Evolutionary conservation across 805 yeast genomes (phyloP), one percentile per base, ranked within the genome.

Genomic region (Kuraishia piskuri): DNA sequence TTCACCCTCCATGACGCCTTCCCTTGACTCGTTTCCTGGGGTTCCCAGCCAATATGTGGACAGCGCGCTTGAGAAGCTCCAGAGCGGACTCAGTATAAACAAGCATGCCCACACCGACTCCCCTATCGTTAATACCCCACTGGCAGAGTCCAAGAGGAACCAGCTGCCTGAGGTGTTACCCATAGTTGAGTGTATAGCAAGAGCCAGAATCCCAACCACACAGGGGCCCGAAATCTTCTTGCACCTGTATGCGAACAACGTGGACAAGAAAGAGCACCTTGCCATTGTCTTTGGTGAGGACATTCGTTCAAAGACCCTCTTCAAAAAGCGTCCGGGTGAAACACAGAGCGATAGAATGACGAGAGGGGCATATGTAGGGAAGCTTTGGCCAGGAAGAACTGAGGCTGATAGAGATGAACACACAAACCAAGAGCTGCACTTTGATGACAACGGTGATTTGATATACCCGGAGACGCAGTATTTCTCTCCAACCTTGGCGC

Each of bases 271-370:
- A 67, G 99, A 94, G 69, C 99, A 94, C 69, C 71, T 94, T 62
- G 99, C 99, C 5, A 92, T 94, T 55, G 99, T 94, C 3, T 92
- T 94, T 71, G 97, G 98, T 9, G 96, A 90, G 63, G 86, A 87
- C 59, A 85, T 94, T 52, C 77, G 96, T 59, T 89, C 96, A 1
- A 76, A 78, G 63, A 74, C 90, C 2, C 72, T 94, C 51, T 94
- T 82, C 70, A 77, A 71, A 48, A 71, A 70, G 51, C 72, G 88
- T 52, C 71, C 71, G 0, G 80, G 81, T 48, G 99, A 94, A 58
- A 75, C 96, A 0, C 97, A 90, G 68, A 85, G 82, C 61, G 97
- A 90, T 66, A 71, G 99, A 59, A 94, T 94, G 97, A 90, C 96
- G n/a, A 78, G 99, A 59, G 99, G 99, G 24, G 99, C 99, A 0